Evolutionary conservation across 2,329 filamentous ascomycete genomes (phyloP).

Genomic region (Trichophyton simii): DNA sequence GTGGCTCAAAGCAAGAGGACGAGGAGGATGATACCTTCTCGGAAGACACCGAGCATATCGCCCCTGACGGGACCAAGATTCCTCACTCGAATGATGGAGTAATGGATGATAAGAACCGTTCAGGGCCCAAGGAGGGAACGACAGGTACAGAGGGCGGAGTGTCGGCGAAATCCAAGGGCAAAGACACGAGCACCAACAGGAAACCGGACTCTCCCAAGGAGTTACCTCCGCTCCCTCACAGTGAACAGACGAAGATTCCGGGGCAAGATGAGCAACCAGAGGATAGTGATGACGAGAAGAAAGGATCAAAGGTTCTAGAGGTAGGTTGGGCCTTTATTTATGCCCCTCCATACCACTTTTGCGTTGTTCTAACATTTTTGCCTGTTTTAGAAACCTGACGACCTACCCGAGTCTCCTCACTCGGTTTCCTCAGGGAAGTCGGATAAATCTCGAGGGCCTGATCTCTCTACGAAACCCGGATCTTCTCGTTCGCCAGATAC

Average conservation of each 20-base stretch:
- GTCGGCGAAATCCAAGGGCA: conserved; percentile 69
- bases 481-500: conserved; percentile 14
- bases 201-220: conserved; percentile 76
- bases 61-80: conserved; percentile 30
- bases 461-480: conserved; percentile 32
- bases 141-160: conserved; percentile 83
- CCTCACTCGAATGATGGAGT: conserved; percentile 59
- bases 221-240: conserved; percentile 66
- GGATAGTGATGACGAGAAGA: conserved; percentile 30
- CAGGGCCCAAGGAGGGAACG: conserved; percentile 68
- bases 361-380: not conserved
- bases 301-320: conserved; percentile 40
- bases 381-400: conserved; percentile 55
- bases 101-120: conserved; percentile 77
- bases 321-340: conserved; percentile 30
- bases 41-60: conserved; percentile 27
- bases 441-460: conserved; percentile 47
- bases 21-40: conserved; percentile 16
- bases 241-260: conserved; percentile 58
- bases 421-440: conserved; percentile 53
- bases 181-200: conserved; percentile 59
- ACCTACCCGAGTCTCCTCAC: conserved; percentile 66
- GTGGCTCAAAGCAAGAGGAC: conserved; percentile 17
- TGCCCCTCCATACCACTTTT: not conserved
- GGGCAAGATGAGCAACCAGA: conserved; percentile 22